Conservation (phyloP, 352 stramenopile species). For the Phytophthora cryptogea region DNA sequence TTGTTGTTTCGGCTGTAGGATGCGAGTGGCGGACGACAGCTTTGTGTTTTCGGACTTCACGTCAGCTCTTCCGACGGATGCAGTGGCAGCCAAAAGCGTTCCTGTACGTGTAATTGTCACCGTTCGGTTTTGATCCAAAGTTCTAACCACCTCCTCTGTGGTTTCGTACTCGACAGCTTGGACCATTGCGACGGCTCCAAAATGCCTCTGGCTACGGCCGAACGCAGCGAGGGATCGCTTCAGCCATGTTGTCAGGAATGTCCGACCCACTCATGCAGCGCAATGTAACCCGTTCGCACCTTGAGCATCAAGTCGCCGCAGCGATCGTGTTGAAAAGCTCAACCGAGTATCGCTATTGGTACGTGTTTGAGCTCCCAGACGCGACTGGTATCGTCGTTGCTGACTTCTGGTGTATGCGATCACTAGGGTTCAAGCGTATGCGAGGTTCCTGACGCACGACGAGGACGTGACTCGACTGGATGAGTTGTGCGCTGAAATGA, state of each 20-base stretch:
- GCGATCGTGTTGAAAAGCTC: constrained; percentile 68
- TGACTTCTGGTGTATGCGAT: not conserved
- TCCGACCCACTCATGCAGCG: constrained; percentile 75
- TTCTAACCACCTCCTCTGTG: constrained; percentile 2
- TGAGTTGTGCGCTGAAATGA: constrained; percentile 77
- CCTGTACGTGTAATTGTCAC: constrained; percentile 47
- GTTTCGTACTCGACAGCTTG: constrained; percentile 46
- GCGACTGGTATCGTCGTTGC: not conserved
- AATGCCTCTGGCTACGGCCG: constrained; percentile 81
- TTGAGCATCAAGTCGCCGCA: constrained; percentile 82
- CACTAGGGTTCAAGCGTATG: constrained; percentile 79
- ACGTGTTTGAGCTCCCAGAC: constrained; percentile 1
- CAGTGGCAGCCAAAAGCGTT: constrained; percentile 61
- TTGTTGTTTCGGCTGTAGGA: constrained; percentile 47
- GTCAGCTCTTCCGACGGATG: constrained; percentile 73
- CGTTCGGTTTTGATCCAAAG: not conserved
- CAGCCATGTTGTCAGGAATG: constrained; percentile 73
- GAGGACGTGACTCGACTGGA: constrained; percentile 80
- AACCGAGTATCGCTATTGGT: constrained; percentile 87
- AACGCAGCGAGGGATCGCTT: constrained; percentile 64
- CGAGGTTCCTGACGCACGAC: constrained; percentile 78
- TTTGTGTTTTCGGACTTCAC: constrained; percentile 89
- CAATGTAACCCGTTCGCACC: constrained; percentile 80
- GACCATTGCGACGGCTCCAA: constrained; percentile 75
- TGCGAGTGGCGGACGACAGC: constrained; percentile 83